Percentiles rank a stretch among this genome's conserved stretches.
Evolutionary conservation across 208 protist genomes (phyloP).

Genomic region (Kentomonas sorsogonicus): DNA sequence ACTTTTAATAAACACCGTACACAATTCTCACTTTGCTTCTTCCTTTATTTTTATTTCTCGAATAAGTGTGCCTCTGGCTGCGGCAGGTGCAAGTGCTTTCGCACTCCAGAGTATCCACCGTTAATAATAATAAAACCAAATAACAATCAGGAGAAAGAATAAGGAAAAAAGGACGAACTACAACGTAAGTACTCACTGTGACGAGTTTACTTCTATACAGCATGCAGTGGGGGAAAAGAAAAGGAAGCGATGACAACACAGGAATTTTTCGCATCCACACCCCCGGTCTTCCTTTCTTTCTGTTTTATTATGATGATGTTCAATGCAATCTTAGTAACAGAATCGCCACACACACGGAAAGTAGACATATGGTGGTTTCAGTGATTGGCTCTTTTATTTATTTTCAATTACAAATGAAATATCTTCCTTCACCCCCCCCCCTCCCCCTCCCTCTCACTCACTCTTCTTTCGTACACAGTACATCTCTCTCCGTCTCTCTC

Average conservation of each 20-base stretch:
- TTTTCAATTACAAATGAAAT: neutral
- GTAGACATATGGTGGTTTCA: neutral
- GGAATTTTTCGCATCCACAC: too few species aligned
- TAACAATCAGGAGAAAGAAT: constrained; percentile 1
- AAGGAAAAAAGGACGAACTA: too few species aligned
- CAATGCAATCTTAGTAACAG: neutral
- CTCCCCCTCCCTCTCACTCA: neutral
- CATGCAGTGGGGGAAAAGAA: too few species aligned
- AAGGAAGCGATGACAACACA: too few species aligned
- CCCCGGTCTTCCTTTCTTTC: neutral
- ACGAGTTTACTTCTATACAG: too few species aligned
- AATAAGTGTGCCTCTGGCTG: too few species aligned
- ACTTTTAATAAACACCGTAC: too few species aligned
- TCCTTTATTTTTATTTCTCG: too few species aligned
- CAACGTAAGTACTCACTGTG: too few species aligned
- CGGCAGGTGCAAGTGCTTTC: too few species aligned
- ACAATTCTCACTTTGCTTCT: too few species aligned
- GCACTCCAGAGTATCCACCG: too few species aligned
- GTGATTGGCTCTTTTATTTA: neutral
- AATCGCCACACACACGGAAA: neutral
- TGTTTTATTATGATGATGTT: neutral
- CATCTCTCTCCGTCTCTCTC: neutral
- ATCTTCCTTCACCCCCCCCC: neutral
- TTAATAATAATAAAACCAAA: constrained; percentile 5
- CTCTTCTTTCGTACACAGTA: neutral